A percentile compares a stretch with the other conserved stretches of the same genome.
Evolutionary conservation across 2,329 filamentous ascomycete genomes (phyloP).

Genomic region (Colletotrichum brevisporum): DNA sequence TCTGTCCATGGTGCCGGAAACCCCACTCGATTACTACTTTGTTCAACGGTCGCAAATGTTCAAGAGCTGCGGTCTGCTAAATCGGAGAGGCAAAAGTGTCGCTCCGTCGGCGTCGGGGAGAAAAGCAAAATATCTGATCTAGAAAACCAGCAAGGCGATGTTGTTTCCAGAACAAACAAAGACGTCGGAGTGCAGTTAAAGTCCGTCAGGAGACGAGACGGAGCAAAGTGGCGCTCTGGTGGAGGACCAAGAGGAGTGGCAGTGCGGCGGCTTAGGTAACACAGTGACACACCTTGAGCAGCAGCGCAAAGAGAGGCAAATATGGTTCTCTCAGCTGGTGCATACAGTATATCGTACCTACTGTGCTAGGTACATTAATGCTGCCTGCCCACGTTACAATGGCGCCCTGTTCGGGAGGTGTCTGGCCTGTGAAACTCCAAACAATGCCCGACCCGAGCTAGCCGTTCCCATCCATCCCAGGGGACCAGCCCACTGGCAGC

Average conservation of each 20-base stretch:
- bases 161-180: slow-evolving; percentile 38
- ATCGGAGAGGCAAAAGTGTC: not conserved
- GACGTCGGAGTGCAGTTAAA: slow-evolving; percentile 19
- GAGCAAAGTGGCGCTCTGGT: slow-evolving; percentile 35
- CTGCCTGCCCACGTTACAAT: not conserved
- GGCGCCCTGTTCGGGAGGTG: slow-evolving; percentile 25
- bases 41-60: slow-evolving; percentile 4
- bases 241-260: slow-evolving; percentile 34
- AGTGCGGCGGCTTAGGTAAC: slow-evolving; percentile 37
- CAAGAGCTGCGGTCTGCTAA: not conserved
- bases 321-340: too few relatives aligned
- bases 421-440: slow-evolving; percentile 38
- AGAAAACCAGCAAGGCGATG: slow-evolving; percentile 23
- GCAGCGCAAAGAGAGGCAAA: too few relatives aligned
- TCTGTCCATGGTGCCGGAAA: slow-evolving; percentile 57
- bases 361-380: not conserved
- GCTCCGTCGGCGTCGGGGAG: slow-evolving; percentile 6
- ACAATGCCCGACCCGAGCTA: slow-evolving; percentile 34
- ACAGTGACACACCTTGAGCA: not conserved
- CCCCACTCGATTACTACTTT: slow-evolving; percentile 9
- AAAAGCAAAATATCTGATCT: not conserved
- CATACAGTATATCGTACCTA: not conserved
- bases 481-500: slow-evolving; percentile 15
- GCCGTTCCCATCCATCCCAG: slow-evolving; percentile 26
- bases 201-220: slow-evolving; percentile 34